Evolutionary conservation across 306 rosid genomes (phyloP), one percentile per base, ranked within the genome.

Genomic region (Cyclanthera cordifolia): DNA sequence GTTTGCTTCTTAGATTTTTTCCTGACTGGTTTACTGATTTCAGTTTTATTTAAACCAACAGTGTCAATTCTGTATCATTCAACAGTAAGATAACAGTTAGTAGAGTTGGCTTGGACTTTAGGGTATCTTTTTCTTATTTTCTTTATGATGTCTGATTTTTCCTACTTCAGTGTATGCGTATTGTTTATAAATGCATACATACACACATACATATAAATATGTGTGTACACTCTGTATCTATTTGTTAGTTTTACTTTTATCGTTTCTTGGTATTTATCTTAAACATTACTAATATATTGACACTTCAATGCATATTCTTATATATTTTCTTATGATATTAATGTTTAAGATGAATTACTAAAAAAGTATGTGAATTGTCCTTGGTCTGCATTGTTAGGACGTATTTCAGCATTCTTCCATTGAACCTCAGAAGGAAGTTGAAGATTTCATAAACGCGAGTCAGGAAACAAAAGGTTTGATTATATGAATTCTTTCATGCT

Each of bases 361-460:
- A 61, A 46, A 59, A 59, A 27, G 51, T 61, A 37, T 76, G 47
- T 80, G 39, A 67, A 73, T 70, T 52, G 61, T 65, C 74, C 67
- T 65, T 76, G 45, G 55, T 78, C 57, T 75, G 48, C 79, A 66
- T 27, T 81, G 71, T 54, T 85, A 89, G 98, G 90, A 87, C 78
- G 79, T 81, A 53, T 73, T 84, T 74, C 72, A 78, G 71, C 81
- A 72, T 55, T 53, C 81, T 77, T 41, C 79, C 76, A 76, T 6
- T 63, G 77, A 66, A 73, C 77, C 80, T 58, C 74, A 78, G 77
- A 80, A 82, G 79, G 79, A 77, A 70, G 78, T 80, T 49, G 13
- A 8, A 15, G 74, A 41, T 69, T 50, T 70, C 41, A 24, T 37
- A 69, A 75, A 47, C 2, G 63, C 76, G 73, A 70, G 72, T 71